A percentile compares a stretch with the other conserved stretches of the same genome.
These are phyloP conservation scores for Lipomyces chichibuensis DNA, from an alignment of 805 yeast genomes.

Conservation along the genomic window DNA sequence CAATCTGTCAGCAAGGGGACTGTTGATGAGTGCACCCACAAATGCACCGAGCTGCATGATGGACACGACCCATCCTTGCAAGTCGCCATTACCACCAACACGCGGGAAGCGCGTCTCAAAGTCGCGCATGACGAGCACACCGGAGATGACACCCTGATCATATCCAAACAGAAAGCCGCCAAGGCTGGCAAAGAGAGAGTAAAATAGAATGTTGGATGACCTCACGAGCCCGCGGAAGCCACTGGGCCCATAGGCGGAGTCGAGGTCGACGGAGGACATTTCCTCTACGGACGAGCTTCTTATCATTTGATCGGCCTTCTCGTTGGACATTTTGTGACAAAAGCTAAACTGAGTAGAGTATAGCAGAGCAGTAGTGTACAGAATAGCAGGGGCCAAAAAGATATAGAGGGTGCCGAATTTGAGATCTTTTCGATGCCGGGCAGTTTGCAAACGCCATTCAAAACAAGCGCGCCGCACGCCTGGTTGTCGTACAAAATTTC, in stretches of 20 bases:
- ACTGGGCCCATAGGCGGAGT: conserved; percentile 14
- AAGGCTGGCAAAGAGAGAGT: conserved; percentile 40
- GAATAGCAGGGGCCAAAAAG: background rate
- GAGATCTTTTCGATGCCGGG: background rate
- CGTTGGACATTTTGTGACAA: conserved; percentile 1
- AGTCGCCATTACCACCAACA: conserved; percentile 27
- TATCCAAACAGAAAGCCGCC: conserved; percentile 42
- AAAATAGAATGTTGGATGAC: conserved; percentile 35
- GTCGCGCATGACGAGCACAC: conserved; percentile 38
- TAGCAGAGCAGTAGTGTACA: background rate
- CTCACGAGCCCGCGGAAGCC: conserved; percentile 36
- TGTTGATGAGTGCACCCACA: conserved; percentile 31
- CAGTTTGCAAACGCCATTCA: background rate
- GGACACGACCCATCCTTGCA: conserved; percentile 37
- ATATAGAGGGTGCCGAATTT: background rate
- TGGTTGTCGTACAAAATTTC: background rate
- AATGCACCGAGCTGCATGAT: conserved; percentile 35
- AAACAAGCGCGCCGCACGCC: background rate
- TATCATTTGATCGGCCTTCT: background rate
- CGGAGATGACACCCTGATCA: conserved; percentile 41
- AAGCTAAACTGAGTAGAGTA: background rate
- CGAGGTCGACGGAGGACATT: conserved; percentile 5
- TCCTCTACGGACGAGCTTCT: background rate
- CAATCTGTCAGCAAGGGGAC: conserved; percentile 32
- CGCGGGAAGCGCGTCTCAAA: conserved; percentile 30